phyloP scores from a whole-genome alignment of 805 yeast genomes.

The Naumovozyma baii region DNA sequence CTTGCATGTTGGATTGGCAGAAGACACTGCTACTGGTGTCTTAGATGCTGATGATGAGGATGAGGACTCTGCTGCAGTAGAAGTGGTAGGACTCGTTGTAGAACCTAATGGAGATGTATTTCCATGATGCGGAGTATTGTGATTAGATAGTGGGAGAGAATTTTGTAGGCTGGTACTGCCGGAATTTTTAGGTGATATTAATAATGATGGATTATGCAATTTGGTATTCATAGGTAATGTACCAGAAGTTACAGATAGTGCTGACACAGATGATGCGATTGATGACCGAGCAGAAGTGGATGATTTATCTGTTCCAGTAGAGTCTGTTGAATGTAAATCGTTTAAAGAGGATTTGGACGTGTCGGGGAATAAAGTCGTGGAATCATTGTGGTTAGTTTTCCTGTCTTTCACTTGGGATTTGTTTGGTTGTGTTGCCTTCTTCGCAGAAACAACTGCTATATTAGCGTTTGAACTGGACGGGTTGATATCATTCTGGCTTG shows the following conservation, averaged over 20 bases:
- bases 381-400: background rate
- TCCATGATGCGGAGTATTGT: too few species aligned
- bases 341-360: constrained; percentile 1
- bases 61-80: background rate
- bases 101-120: too few species aligned
- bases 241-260: too few species aligned
- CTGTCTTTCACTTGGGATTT: too few species aligned
- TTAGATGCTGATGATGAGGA: background rate
- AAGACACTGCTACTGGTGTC: constrained; percentile 1
- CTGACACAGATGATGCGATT: background rate
- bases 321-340: background rate
- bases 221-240: too few species aligned
- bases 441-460: background rate
- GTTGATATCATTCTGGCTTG: background rate
- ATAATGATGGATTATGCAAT: too few species aligned
- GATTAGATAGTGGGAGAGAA: too few species aligned
- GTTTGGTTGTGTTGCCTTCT: too few species aligned
- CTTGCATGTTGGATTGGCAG: constrained; percentile 2
- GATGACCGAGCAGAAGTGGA: background rate
- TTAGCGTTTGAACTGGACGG: background rate
- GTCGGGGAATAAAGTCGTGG: constrained; percentile 1
- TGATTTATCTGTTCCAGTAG: background rate
- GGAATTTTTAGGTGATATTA: too few species aligned
- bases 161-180: too few species aligned
- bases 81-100: too few species aligned